phyloP scores from a whole-genome alignment of 352 stramenopile species.

The Stephanocyclus meneghinianus region DNA sequence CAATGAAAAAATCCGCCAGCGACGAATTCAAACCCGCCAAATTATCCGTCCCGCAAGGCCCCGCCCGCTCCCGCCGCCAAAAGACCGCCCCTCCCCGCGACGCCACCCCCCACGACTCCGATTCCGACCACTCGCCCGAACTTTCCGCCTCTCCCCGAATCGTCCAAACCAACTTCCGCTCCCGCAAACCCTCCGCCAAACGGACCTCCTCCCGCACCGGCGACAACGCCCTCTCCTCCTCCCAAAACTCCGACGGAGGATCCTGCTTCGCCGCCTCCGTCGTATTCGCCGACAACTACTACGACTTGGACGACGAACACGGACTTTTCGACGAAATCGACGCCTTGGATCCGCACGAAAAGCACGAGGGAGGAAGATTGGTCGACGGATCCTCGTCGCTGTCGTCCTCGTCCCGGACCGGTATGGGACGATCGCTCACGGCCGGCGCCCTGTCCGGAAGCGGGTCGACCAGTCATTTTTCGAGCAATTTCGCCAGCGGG shows the following conservation, averaged over 20 bases:
- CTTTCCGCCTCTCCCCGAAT: background rate
- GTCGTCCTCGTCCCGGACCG: too few relatives aligned
- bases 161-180: background rate
- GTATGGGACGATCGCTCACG: background rate
- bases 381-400: conserved; percentile 9
- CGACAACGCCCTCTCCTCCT: background rate
- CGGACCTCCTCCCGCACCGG: background rate
- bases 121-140: background rate
- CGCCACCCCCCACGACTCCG: background rate
- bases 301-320: background rate
- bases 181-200: background rate
- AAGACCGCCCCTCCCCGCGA: background rate
- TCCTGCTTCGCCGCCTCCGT: conserved; percentile 24
- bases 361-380: conserved; percentile 32
- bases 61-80: background rate
- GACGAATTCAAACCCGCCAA: conserved; percentile 17
- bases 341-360: conserved; percentile 28
- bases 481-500: background rate
- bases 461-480: background rate
- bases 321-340: conserved; percentile 44
- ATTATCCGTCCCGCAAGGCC: background rate
- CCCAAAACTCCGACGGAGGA: background rate
- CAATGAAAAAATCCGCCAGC: background rate
- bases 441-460: background rate
- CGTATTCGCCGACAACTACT: conserved; percentile 32